Base-by-base conservation (phyloP, 2,329 filamentous ascomycete genomes). In the Volutella citrinella region DNA sequence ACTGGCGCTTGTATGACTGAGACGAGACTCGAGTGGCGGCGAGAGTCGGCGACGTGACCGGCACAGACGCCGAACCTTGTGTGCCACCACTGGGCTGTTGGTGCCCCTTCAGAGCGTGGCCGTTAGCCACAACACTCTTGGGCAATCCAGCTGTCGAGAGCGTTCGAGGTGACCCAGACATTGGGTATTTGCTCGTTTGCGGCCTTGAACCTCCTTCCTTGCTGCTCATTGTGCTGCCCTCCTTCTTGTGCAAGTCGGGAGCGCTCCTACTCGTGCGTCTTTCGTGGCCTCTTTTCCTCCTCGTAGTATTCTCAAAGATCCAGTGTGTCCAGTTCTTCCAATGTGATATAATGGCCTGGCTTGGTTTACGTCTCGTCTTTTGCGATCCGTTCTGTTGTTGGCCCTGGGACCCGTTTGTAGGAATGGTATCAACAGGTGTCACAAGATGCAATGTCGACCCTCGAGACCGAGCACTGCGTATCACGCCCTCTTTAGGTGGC, bases 361-460 rank as follows among this genome's bases (percentile, higher is more conserved):
- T 77, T 5, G 75, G 72, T 52, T 73, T 74, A 52, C 74, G 76
- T 41, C 69, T 69, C 15, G 72, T 60, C 47, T 77, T 78, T 32
- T 68, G 68, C 7, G 56, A 45, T 9, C 35, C 58, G 16, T 40
- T 49, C 34, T 59, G 49, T 34, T 55, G 50, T 35, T 57, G 51
- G 17, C 51, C 40, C 42, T 63, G 46, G 20, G 32, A 49, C 18
- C 47, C 45, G 34, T 57, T 59, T n/a, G 59, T 45, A 14, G 60
- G 61, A 12, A 78, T 45, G 2, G 66, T 68, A 13, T 78, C 74
- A 7, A 70, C 69, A 0, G 78, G 80, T 9, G 86, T 84, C 23
- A 94, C 88, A 5, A 94, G 77, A 55, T 95, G 88, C 19, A 96
- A 74, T 44, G 88, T 93, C 48, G 89, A 95, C 26, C 87, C 85